Percentiles rank a stretch among this genome's conserved stretches.
Evolutionary conservation across 2,329 filamentous ascomycete species (phyloP).

Genomic region (Ophiocordyceps robertsii): DNA sequence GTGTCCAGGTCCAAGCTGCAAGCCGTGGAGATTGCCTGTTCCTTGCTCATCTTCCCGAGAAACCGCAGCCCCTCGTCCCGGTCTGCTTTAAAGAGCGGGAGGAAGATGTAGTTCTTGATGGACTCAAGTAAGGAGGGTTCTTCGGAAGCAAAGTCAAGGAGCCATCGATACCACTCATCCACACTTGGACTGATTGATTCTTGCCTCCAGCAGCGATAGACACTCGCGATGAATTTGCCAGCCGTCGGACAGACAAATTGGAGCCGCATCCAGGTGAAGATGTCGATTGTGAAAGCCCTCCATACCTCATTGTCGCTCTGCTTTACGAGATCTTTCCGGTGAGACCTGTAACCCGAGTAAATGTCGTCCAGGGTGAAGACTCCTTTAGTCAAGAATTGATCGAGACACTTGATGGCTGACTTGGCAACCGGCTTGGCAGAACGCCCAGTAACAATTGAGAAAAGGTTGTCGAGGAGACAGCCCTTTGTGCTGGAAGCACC

Average conservation of each 20-base stretch:
- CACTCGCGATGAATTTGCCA: conserved; percentile 45
- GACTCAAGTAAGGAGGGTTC: conserved; percentile 43
- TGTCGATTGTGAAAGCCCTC: conserved; percentile 33
- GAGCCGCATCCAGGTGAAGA: conserved; percentile 42
- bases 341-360: conserved; percentile 25
- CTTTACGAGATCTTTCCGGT: conserved; percentile 14
- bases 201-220: conserved; percentile 35
- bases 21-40: conserved; percentile 31
- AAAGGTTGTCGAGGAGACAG: conserved; percentile 33
- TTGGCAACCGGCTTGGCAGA: conserved; percentile 53
- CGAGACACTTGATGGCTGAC: conserved; percentile 53
- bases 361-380: conserved; percentile 37
- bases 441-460: conserved; percentile 46
- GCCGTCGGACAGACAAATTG: conserved; percentile 45
- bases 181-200: conserved; percentile 17
- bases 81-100: conserved; percentile 48
- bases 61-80: conserved; percentile 39
- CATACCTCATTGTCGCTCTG: conserved; percentile 21
- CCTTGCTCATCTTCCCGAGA: conserved; percentile 41
- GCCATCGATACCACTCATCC: conserved; percentile 40
- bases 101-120: conserved; percentile 51
- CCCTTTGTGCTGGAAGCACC: conserved; percentile 25
- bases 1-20: conserved; percentile 32
- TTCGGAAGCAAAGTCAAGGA: conserved; percentile 33
- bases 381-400: conserved; percentile 50